Conservation (phyloP, 108 stramenopile genomes). For the Stephanodiscus triporus region DNA sequence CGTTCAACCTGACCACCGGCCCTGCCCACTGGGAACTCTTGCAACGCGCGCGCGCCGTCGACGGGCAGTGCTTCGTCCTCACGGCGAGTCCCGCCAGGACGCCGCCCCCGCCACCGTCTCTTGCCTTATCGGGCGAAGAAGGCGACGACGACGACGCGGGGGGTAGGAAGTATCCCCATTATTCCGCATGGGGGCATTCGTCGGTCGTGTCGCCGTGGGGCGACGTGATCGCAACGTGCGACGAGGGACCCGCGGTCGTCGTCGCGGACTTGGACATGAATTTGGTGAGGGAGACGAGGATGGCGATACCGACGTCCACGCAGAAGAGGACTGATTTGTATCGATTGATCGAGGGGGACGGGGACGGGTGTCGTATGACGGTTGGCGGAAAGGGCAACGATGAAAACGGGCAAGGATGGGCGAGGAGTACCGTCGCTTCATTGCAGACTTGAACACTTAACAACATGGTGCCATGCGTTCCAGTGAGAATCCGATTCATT, state of each 20-base stretch:
- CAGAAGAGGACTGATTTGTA: slow-evolving; percentile 87
- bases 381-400: no score
- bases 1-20: slow-evolving; percentile 98
- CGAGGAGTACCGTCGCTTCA: no score
- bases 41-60: slow-evolving; percentile 95
- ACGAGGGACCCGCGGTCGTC: slow-evolving; percentile 84
- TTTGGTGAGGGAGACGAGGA: slow-evolving; percentile 80
- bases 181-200: slow-evolving; percentile 99
- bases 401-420: no score
- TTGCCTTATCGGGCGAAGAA: slow-evolving; percentile 21
- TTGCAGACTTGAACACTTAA: no score
- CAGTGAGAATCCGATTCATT: no score
- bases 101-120: slow-evolving; percentile 47
- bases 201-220: slow-evolving; percentile 98
- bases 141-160: slow-evolving; percentile 22
- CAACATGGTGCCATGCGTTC: no score
- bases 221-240: slow-evolving; percentile 89
- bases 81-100: slow-evolving; percentile 95
- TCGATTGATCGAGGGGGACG: slow-evolving; percentile 39
- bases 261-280: slow-evolving; percentile 92
- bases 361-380: not conserved
- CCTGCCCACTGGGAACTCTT: slow-evolving; percentile 99
- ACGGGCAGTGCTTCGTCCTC: slow-evolving; percentile 96
- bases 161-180: slow-evolving; percentile 72
- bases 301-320: slow-evolving; percentile 69